Base-by-base conservation (phyloP, 805 yeast species). In the Metschnikowia peoriensis region DNA sequence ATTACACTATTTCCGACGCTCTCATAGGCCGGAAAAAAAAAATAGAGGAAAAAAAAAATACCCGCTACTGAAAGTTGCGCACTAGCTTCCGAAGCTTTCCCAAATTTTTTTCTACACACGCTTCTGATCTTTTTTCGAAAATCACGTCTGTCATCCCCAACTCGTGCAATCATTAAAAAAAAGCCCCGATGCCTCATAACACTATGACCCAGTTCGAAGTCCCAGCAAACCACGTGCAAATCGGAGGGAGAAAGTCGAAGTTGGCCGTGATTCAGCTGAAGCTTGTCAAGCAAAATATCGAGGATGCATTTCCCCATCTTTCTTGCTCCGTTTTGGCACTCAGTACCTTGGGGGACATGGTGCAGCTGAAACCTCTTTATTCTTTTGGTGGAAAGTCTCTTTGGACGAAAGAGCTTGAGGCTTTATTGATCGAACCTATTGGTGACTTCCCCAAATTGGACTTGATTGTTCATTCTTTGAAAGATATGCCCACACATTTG, bases 361-460 rank as follows among this genome's bases (percentile, higher is more conserved):
- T 88, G 32, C 94, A 84, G 65, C 81, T 79, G 64, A 85, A 83
- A 66, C 97, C 99, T 7, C 76, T 94, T 46, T 94, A 93, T 69
- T 82, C 96, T 4, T 94, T 94, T 71, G 98, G 97, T 41, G 99
- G 99, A 28, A 94, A 94, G 68, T 84, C 97, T 0, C 69, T 94
- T 27, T 94, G 99, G 99, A 94, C 99, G 2, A 88, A 89, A 65
- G 99, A 94, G 70, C 77, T 94, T 52, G 99, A 94, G 70, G 85
- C 84, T 27, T 72, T 91, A 46, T 73, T 93, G 39, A 78, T 87
- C 58, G 80, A 80, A 56, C 75, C 79, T 44, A 77, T 83, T 28
- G 92, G 86, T 29, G 74, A 71, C 45, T 84, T 76, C 60, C 85
- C 87, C 49, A 78, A 84, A 69, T 76, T 93, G 46, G 97, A 94